phyloP scores from a whole-genome alignment of 1,139 yeast species.

The Blastobotrys petasosporus region DNA sequence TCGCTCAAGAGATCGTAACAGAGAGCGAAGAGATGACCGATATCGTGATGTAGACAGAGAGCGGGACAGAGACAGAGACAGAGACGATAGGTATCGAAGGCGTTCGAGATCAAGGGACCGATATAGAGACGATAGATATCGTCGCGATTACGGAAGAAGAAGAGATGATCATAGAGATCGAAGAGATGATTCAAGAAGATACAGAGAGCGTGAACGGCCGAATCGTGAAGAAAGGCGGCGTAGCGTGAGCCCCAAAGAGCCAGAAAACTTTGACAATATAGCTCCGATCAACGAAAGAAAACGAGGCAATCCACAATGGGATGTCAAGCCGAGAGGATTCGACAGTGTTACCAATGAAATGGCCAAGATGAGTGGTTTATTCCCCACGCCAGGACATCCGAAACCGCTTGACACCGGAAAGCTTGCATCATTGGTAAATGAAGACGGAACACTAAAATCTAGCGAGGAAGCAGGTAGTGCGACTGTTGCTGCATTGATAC shows the following conservation, averaged over 20 bases:
- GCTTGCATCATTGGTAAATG: constrained; percentile 3
- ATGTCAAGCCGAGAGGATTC: constrained; percentile 65
- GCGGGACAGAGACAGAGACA: constrained; percentile 20
- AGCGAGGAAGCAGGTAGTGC: neutral
- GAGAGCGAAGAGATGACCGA: constrained; percentile 13
- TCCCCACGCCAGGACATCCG: constrained; percentile 70
- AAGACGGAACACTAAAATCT: constrained; percentile 5
- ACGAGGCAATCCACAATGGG: constrained; percentile 62
- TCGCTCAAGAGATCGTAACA: constrained; percentile 13
- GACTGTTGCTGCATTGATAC: constrained; percentile 6
- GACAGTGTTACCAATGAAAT: constrained; percentile 71
- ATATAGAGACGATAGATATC: neutral
- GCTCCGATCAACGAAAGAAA: constrained; percentile 41
- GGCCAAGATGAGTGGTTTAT: constrained; percentile 77
- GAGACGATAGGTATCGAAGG: constrained; percentile 14
- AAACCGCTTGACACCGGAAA: constrained; percentile 32
- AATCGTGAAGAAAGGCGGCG: constrained; percentile 14
- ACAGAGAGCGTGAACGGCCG: constrained; percentile 5
- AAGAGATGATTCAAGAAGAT: constrained; percentile 9
- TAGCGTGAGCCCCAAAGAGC: constrained; percentile 14
- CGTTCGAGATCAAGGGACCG: constrained; percentile 5
- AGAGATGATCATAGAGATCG: constrained; percentile 16
- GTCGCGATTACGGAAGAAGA: constrained; percentile 15
- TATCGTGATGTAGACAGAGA: constrained; percentile 13
- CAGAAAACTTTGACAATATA: constrained; percentile 31